phyloP scores from a whole-genome alignment of 345 rosid genomes.

The Fremontodendron californicum region DNA sequence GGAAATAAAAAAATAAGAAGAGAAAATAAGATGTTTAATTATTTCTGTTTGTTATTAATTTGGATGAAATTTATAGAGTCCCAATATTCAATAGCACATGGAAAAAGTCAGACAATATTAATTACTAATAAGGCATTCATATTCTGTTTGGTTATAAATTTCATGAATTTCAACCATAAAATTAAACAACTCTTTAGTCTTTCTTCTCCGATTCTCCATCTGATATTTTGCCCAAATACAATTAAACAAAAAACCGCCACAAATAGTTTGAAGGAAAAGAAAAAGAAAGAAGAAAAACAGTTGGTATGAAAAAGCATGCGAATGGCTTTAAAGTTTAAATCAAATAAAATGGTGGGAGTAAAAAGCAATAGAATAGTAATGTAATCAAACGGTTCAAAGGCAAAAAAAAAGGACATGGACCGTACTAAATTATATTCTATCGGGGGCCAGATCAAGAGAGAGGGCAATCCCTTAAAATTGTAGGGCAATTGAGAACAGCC shows the following conservation, averaged over 20 bases:
- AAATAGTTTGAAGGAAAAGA: too few species aligned
- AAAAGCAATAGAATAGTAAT: neutral
- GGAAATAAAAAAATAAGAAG: too few species aligned
- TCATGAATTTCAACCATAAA: neutral
- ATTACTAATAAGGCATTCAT: too few species aligned
- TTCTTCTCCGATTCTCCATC: too few species aligned
- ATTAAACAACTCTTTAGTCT: too few species aligned
- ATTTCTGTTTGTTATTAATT: neutral
- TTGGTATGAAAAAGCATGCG: too few species aligned
- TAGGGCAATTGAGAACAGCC: too few species aligned
- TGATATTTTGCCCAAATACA: too few species aligned
- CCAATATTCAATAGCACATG: neutral
- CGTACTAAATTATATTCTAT: neutral
- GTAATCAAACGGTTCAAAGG: neutral
- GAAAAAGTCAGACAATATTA: neutral
- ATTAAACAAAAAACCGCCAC: neutral
- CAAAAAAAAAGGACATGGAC: neutral
- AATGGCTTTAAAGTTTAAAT: too few species aligned
- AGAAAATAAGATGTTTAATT: neutral
- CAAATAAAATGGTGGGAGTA: neutral
- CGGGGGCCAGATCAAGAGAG: too few species aligned
- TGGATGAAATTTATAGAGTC: neutral
- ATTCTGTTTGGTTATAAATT: neutral
- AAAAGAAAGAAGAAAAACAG: too few species aligned
- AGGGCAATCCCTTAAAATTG: too few species aligned